Percentiles rank a stretch among this genome's conserved stretches.
Evolutionary conservation across 225 moss, liverwort and hornwort genomes (phyloP).

Genomic region (Straminergon stramineum): DNA sequence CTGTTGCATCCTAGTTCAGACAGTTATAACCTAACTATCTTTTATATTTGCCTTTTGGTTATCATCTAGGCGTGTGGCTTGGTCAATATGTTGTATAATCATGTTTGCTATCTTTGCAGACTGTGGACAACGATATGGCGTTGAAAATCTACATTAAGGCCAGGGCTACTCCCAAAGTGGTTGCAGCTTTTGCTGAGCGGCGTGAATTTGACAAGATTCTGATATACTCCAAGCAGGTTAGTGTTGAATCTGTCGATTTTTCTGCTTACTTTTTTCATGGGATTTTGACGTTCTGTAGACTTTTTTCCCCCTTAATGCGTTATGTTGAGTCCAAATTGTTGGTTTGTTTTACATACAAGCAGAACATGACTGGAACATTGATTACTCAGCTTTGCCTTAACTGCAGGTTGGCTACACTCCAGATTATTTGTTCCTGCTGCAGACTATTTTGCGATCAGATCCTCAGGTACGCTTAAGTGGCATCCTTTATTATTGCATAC

Average conservation of each 20-base stretch:
- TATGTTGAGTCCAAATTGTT: neutral
- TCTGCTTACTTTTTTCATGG: neutral
- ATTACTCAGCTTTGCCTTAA: neutral
- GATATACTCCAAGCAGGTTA: slow-evolving; percentile 99
- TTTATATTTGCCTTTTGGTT: neutral
- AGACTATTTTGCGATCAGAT: slow-evolving; percentile 89
- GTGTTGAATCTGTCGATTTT: neutral
- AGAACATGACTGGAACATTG: neutral
- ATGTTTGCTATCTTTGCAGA: slow-evolving; percentile 35
- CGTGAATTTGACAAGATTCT: slow-evolving; percentile 97
- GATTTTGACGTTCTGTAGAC: neutral
- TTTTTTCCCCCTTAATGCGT: neutral
- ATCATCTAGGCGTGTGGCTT: neutral
- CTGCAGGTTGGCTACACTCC: slow-evolving; percentile 93
- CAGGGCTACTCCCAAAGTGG: slow-evolving; percentile 95
- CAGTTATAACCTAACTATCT: neutral
- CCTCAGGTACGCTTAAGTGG: slow-evolving; percentile 54
- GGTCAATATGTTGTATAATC: neutral
- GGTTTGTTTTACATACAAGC: neutral
- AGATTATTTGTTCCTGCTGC: slow-evolving; percentile 88
- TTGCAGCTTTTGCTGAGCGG: slow-evolving; percentile 95
- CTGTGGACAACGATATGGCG: slow-evolving; percentile 98
- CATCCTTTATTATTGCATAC: neutral
- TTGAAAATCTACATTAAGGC: slow-evolving; percentile 96
- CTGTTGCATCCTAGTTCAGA: neutral